Evolutionary conservation across 83 land plant species (phyloP), one percentile per base, ranked within the genome.

Genomic region (Larix sibirica): DNA sequence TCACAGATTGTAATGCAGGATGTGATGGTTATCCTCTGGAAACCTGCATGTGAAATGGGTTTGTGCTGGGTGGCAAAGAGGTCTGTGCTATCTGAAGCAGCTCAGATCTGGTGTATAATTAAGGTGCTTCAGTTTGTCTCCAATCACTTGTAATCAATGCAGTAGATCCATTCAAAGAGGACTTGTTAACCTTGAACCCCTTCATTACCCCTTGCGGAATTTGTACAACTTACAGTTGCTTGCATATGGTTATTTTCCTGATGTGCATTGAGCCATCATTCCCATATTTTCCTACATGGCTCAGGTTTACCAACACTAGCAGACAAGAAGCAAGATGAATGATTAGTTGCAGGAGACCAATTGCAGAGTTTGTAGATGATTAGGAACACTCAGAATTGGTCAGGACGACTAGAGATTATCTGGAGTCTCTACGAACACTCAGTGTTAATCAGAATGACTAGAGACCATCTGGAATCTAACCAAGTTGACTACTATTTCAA

Each of bases 391-490:
- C 12, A 24, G 26, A 12, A 73, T 47, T 73, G 56, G 21, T 73
- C 77, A 44, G 38, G 47, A 42, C 47, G 26, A 73, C 77, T 73
- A 44, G n/a, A 21, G 77, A 73, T 4, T 26, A 73, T 73, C 77
- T 73, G 77, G 77, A 73, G 47, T 21, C 77, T 73, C 56, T 38
- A 73, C 12, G 0, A 50, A 50, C 50, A 44, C 50, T 42, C 9
- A 21, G 54, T 12, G 36, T 8, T 40, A 44, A 38, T 71, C 76
- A 42, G 13, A 71, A 40, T 71, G 76, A 71, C 76, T 40, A 42
- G 18, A n/a, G 76, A 73, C 4, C 26, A 73, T 73, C 77, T 73
- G 77, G 77, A 73, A 73, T 21, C 77, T 73, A 50, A 73, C 58
- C 56, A 73, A 73, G 56, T 23, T 73, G 47, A 73, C 77, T 42